A percentile compares a stretch with the other conserved stretches of the same genome.
These are phyloP conservation scores for Tulasnella calospora DNA, from an alignment of 768 basidiomycete genomes.

Conservation along the genomic window DNA sequence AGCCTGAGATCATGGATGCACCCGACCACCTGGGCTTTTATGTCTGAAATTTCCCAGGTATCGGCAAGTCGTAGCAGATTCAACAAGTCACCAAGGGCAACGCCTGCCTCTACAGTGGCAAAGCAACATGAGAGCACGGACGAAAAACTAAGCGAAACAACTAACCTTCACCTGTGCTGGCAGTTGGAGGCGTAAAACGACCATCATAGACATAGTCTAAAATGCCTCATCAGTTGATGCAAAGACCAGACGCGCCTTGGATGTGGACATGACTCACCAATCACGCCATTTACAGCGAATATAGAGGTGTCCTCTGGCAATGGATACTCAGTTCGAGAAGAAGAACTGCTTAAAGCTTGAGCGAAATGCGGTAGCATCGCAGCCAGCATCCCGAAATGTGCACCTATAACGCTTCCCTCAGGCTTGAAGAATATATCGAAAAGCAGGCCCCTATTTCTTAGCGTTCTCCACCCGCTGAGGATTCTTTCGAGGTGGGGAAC, in stretches of 20 bases:
- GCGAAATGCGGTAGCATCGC: background rate
- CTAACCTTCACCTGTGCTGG: background rate
- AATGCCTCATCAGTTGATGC: background rate
- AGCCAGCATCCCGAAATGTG: conserved; percentile 5
- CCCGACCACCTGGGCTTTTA: background rate
- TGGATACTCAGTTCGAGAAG: background rate
- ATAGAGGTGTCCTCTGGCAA: background rate
- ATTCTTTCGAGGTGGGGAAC: background rate
- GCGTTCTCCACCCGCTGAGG: background rate
- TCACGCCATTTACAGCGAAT: no score
- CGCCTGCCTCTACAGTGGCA: background rate
- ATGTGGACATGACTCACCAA: background rate
- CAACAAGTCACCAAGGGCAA: background rate
- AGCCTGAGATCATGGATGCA: background rate
- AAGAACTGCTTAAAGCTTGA: background rate
- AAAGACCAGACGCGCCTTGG: background rate
- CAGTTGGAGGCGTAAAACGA: background rate
- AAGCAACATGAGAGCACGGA: background rate
- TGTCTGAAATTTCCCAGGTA: background rate
- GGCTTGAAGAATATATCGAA: background rate
- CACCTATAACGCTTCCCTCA: background rate
- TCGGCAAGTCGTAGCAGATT: background rate
- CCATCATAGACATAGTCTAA: background rate
- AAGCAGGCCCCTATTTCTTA: background rate
- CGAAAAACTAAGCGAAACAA: no score